Evolutionary conservation across 192 early-diverging fungal species (phyloP), one percentile per base, ranked within the genome.

Genomic region (Borealophlyctis nickersoniae): DNA sequence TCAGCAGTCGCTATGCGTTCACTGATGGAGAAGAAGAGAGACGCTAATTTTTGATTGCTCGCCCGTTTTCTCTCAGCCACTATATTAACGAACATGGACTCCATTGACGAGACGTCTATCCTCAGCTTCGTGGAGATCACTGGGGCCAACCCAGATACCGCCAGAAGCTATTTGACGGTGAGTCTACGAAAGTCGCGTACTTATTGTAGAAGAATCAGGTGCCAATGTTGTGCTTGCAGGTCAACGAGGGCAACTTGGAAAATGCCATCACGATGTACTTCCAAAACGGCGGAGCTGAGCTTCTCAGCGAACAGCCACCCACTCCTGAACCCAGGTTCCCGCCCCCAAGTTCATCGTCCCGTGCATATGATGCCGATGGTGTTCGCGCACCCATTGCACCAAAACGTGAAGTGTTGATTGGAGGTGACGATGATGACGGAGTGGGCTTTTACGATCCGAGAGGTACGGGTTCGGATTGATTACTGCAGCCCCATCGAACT

Each of bases 301-400:
- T 87, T 51, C 63, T 73, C n/a, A 45, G 58, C 62, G 60, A 69
- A 11, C 51, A 48, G 22, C 2, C 33, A 52, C 3, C 64, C 2
- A 55, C 45, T 29, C 24, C 67, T n/a, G n/a, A n/a, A n/a, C n/a
- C n/a, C n/a, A n/a, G n/a, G n/a, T n/a, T n/a, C n/a, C n/a, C n/a
- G n/a, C n/a, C n/a, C n/a, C n/a, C n/a, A n/a, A 16, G 27, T 49
- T 2, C 11, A 4, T 24, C 58, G 14, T 26, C 36, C 24, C 27
- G 76, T 24, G 68, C 73, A 29, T 73, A 74, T n/a, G 66, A 79
- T 56, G 78, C 82, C 31, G 69, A 79, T 34, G 62, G 56, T 36
- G 85, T 93, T 16, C 80, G 94, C 49, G 88, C 92, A 4, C 93
- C 93, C 0, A 93, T 97, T 65, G 90, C 93, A 0, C 80, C 93